These are phyloP conservation scores for Trifolium dubium DNA, from an alignment of 306 rosid species.

Conservation along the genomic window DNA sequence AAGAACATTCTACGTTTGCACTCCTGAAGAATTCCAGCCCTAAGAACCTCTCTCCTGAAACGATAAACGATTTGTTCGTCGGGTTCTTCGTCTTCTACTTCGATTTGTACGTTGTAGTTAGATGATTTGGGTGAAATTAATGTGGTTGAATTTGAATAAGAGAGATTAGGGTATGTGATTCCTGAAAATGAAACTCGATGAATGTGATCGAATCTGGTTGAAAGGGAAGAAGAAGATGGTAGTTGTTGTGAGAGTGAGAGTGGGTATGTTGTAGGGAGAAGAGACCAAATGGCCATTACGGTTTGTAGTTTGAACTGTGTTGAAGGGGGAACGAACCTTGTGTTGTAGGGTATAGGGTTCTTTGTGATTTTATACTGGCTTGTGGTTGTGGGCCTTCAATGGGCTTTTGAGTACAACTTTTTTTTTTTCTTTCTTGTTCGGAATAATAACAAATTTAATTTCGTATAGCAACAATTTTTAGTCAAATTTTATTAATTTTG, in stretches of 20 bases:
- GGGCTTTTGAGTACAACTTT: neutral
- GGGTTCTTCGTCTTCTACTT: conserved; percentile 69
- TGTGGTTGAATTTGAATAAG: conserved; percentile 47
- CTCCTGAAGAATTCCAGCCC: conserved; percentile 76
- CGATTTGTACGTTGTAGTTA: conserved; percentile 60
- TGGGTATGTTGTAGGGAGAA: neutral
- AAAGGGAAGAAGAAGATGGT: neutral
- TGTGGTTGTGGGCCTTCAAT: neutral
- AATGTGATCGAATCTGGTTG: neutral
- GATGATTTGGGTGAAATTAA: conserved; percentile 55
- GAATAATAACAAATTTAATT: too few species aligned
- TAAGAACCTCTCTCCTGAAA: conserved; percentile 70
- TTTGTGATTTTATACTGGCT: neutral
- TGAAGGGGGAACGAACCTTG: neutral
- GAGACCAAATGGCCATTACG: conserved; percentile 25
- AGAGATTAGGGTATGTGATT: conserved; percentile 52
- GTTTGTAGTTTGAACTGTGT: neutral
- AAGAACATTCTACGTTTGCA: conserved; percentile 66
- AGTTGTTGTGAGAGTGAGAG: neutral
- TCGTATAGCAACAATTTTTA: too few species aligned
- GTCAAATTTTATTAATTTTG: too few species aligned
- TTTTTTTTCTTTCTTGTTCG: too few species aligned
- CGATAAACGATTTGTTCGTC: conserved; percentile 63
- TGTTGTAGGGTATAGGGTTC: neutral
- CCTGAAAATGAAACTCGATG: conserved; percentile 24